Evolutionary conservation across 805 yeast species (phyloP), one percentile per base, ranked within the genome.

Genomic region (Metschnikowia kunwiensis): DNA sequence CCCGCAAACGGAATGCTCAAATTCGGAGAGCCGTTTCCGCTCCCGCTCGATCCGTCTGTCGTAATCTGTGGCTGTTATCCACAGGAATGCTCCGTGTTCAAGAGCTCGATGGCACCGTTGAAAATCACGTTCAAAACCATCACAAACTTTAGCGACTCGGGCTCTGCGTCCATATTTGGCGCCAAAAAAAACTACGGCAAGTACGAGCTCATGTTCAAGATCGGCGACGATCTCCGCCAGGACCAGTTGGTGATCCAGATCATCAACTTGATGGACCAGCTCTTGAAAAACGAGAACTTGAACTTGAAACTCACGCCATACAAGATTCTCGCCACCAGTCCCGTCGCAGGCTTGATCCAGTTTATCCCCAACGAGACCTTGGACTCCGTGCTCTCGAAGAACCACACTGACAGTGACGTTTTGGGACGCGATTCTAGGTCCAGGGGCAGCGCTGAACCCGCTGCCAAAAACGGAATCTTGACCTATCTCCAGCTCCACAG

Each of bases 201-300:
- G 35, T 93, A 87, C 57, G 79, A 94, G 5, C 64, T 93, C 24
- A 91, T 93, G 83, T 91, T 87, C 63, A 93, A 93, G 59, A 84
- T 85, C 33, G 99, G 99, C 10, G 99, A 85, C 46, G 98, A 93
- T 57, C 68, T 93, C 33, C 70, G 97, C 42, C 99, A 93, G 59
- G 99, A 93, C 65, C 99, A 93, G 59, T 72, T 93, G 46, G 95
- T 93, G n/a, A 84, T 88, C 32, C 98, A 93, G 59, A 86, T 93
- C 43, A 86, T 93, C 39, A 75, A 82, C 38, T 65, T 93, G 41
- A 93, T 93, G 95, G 96, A 93, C 56, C 86, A 79, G 55, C 72
- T 93, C 28, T 63, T 93, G 34, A 78, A 83, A 44, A 85, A 86
- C 55, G 98, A 93, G 55, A 93, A 93, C 55, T 78, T 93, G 38